Percentiles rank a stretch among this genome's conserved stretches.
Evolutionary conservation across 164 flowering plant species (phyloP).

Genomic region (Taxillus chinensis): DNA sequence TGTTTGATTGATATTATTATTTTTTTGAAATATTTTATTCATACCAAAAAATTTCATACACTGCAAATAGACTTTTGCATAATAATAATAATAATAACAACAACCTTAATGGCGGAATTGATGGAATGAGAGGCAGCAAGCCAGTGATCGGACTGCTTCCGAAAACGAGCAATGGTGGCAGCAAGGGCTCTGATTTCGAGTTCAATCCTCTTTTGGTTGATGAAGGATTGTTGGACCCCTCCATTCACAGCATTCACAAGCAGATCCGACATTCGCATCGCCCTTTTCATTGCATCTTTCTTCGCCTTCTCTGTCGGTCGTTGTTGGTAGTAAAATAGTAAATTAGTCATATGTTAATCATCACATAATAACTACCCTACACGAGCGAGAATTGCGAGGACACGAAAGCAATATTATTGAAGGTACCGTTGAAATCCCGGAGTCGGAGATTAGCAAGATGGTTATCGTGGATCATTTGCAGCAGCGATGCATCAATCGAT

Average conservation of each 20-base stretch:
- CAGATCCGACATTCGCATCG: constrained; percentile 47
- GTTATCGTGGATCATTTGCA: constrained; percentile 34
- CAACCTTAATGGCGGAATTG: constrained; percentile 71
- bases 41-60: no score
- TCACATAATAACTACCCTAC: not conserved
- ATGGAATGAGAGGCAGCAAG: constrained; percentile 62
- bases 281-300: constrained; percentile 49
- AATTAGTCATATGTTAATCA: not conserved
- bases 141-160: constrained; percentile 82
- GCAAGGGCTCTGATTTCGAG: constrained; percentile 52
- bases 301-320: constrained; percentile 47
- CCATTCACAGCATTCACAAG: constrained; percentile 72
- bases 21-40: no score
- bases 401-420: not conserved
- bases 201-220: constrained; percentile 74
- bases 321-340: not conserved
- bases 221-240: constrained; percentile 61
- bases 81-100: no score
- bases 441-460: constrained; percentile 27
- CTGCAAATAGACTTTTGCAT: no score
- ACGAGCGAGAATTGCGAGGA: not conserved
- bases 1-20: no score
- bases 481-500: constrained; percentile 37
- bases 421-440: constrained; percentile 39
- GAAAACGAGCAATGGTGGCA: constrained; percentile 30